A percentile compares a stretch with the other conserved stretches of the same genome.
These are phyloP conservation scores for Articulospora tetracladia DNA, from an alignment of 495 filamentous ascomycete species.

Conservation along the genomic window DNA sequence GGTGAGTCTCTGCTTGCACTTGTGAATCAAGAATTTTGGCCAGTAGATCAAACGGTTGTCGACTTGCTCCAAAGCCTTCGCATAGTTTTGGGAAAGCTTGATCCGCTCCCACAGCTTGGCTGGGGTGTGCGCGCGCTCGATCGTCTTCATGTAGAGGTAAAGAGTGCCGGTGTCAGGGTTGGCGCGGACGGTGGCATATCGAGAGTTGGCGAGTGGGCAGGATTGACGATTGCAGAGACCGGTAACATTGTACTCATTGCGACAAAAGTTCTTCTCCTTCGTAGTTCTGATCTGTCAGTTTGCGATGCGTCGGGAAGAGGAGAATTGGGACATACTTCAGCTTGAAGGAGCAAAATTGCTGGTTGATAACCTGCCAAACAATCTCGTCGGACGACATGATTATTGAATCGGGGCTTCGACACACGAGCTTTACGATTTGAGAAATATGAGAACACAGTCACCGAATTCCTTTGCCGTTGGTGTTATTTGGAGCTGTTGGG, in stretches of 20 bases:
- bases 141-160: conserved; percentile 97
- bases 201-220: conserved; percentile 92
- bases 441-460: background rate
- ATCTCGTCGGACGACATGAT: conserved; percentile 88
- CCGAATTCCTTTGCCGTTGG: background rate
- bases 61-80: conserved; percentile 80
- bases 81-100: conserved; percentile 85
- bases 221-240: conserved; percentile 94
- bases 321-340: conserved; percentile 63
- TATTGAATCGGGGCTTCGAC: too few relatives aligned
- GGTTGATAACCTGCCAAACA: conserved; percentile 93
- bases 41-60: conserved; percentile 90
- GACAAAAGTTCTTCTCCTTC: conserved; percentile 91
- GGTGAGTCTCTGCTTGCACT: conserved; percentile 96
- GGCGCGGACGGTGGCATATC: conserved; percentile 89
- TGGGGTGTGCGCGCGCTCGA: conserved; percentile 87
- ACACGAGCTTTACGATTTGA: too few relatives aligned
- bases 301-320: conserved; percentile 8
- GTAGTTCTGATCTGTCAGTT: conserved; percentile 58
- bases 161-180: conserved; percentile 76
- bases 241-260: conserved; percentile 92
- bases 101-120: conserved; percentile 94
- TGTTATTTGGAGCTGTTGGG: background rate
- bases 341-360: conserved; percentile 96
- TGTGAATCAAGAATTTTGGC: conserved; percentile 93